phyloP scores from a whole-genome alignment of 208 protist genomes.

The Trypanosoma lewisi region DNA sequence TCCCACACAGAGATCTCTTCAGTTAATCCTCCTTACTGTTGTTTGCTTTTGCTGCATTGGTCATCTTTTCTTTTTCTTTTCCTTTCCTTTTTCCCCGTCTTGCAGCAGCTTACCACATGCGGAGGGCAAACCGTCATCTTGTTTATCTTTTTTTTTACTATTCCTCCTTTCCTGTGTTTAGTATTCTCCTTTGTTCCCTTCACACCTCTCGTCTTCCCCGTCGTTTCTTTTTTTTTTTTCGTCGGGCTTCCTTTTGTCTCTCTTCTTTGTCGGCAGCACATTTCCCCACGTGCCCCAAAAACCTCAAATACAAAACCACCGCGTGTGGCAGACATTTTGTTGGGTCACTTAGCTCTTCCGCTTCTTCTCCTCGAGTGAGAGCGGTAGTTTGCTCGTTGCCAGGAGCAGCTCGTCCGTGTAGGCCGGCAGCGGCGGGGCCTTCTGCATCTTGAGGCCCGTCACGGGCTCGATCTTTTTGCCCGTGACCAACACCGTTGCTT shows the following conservation, averaged over 20 bases:
- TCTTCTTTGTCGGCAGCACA: background rate
- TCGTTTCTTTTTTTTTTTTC: slow-evolving; percentile 14
- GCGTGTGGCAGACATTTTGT: background rate
- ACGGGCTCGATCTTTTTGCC: slow-evolving; percentile 89
- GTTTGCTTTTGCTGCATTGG: background rate
- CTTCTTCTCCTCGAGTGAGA: slow-evolving; percentile 88
- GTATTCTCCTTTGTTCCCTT: background rate
- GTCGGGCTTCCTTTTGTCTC: background rate
- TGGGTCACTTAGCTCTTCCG: slow-evolving; percentile 49
- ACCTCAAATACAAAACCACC: too few relatives aligned
- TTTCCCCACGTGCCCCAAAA: too few relatives aligned
- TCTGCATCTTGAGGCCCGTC: slow-evolving; percentile 86
- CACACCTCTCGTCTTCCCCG: background rate
- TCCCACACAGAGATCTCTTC: too few relatives aligned
- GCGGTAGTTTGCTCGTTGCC: slow-evolving; percentile 72
- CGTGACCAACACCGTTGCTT: slow-evolving; percentile 88
- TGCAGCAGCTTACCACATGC: too few relatives aligned
- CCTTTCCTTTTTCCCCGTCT: slow-evolving; percentile 9
- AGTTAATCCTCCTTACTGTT: background rate
- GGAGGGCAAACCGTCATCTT: background rate
- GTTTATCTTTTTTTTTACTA: slow-evolving; percentile 18
- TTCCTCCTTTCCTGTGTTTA: background rate
- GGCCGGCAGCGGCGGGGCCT: slow-evolving; percentile 63
- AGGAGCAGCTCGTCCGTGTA: slow-evolving; percentile 88
- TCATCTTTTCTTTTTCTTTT: slow-evolving; percentile 2